phyloP scores from a whole-genome alignment of 192 early-diverging fungal genomes.

The Coemansia furcata region DNA sequence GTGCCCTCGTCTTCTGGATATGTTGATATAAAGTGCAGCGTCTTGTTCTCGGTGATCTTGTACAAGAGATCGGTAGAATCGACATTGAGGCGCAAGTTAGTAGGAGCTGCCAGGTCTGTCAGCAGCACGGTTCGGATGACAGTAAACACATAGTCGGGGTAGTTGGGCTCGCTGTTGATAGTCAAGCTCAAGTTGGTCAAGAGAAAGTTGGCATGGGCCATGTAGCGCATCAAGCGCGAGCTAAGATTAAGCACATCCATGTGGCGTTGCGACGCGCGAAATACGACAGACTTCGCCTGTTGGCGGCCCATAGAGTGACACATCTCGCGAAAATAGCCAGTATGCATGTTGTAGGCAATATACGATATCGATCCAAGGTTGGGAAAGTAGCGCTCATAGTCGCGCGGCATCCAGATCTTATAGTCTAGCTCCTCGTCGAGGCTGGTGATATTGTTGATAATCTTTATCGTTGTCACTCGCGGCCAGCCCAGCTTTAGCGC shows the following conservation, averaged over 20 bases:
- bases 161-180: conserved; percentile 37
- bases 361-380: conserved; percentile 43
- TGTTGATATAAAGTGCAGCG: conserved; percentile 39
- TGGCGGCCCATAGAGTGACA: conserved; percentile 44
- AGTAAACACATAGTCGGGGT: conserved; percentile 46
- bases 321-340: conserved; percentile 53
- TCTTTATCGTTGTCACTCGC: conserved; percentile 42
- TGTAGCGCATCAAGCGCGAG: conserved; percentile 51
- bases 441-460: conserved; percentile 30
- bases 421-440: conserved; percentile 48
- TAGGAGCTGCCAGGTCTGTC: conserved; percentile 45
- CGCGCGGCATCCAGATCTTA: conserved; percentile 54
- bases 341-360: conserved; percentile 27
- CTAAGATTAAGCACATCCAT: conserved; percentile 44
- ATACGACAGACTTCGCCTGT: conserved; percentile 41
- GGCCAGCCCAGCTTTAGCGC: conserved; percentile 54
- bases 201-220: conserved; percentile 54
- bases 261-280: conserved; percentile 49
- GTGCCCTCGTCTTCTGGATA: conserved; percentile 13
- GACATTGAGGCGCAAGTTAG: conserved; percentile 45
- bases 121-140: conserved; percentile 50
- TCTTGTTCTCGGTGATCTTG: conserved; percentile 49
- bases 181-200: conserved; percentile 42
- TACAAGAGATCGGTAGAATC: conserved; percentile 52
- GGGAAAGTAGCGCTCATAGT: conserved; percentile 50